Evolutionary conservation across 2,329 filamentous ascomycete genomes (phyloP), one percentile per base, ranked within the genome.

Genomic region (Fusarium sp.): DNA sequence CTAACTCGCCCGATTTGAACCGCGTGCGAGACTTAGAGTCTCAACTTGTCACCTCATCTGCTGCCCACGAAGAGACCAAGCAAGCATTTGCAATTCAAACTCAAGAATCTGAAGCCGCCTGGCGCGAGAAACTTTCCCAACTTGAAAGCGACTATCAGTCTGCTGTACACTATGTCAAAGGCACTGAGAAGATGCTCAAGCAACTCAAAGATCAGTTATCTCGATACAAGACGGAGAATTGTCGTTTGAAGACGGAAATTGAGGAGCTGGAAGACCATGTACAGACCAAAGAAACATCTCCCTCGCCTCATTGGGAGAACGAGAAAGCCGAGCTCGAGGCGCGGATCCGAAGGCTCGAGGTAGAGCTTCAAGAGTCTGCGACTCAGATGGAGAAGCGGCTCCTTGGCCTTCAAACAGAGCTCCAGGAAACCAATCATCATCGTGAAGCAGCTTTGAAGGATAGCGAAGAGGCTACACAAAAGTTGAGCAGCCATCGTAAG

Each of bases 181-280:
- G 96, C 61, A 98, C 96, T 3, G 96, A 99, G 81, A 98, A 98
- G 86, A 98, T 99, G 94, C 88, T 99, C 48, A 94, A 96, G 80
- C 95, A 97, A 80, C 95, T 99, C 86, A 98, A 98, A 83, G 94
- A 98, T 75, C 96, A 99, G 81, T 85, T 99, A n/a, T 86, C 92
- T 56, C 93, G 94, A 60, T 96, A 97, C 82, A 98, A 98, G 85
- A 82, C 89, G 15, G 92, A 96, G 65, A 98, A 98, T 75, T 84
- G 86, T 20, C 92, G 92, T 63, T 84, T 99, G 39, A 94, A 96
- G 79, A 87, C 89, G 46, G 93, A 98, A 75, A 84, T 98, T n/a
- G 87, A 91, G 37, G 85, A 88, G 55, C 84, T 90, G 54, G 90
- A 88, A 78, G 89, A 86, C 71, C 86, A 80, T 71, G 75, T 81